Base-by-base conservation (phyloP, 164 flowering plant species). In the Amborella trichopoda region DNA sequence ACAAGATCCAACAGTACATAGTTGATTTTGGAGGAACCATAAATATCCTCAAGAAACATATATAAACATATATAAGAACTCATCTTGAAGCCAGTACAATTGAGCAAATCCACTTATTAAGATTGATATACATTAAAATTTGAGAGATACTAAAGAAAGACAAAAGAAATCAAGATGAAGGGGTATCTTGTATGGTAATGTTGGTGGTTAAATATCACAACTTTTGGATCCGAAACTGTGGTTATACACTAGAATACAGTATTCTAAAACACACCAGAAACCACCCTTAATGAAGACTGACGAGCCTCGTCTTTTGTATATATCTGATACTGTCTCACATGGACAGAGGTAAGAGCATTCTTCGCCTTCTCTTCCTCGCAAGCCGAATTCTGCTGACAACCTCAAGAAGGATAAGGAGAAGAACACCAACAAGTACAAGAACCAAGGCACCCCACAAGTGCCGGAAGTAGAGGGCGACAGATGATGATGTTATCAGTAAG, bases 281-380 rank as follows among this genome's bases (percentile, higher is more conserved):
- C 11, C 37, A 26, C 24, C 23, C 20, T 14, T 48, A 16, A 41
- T 26, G 9, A 40, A 40, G 11, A 21, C n/a, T 13, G 16, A 33
- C 3, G 34, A 27, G 12, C 5, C 32, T 21, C 42, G 28, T 30
- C 48, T 36, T 49, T n/a, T 5, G 46, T 25, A n/a, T 34, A 56
- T 43, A 27, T 41, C 41, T 41, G 40, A 3, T 30, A 20, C 19
- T 25, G 2, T 41, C 21, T 74, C 70, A 73, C 76, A 75, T 71
- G 39, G 81, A 74, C 55, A 76, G 48, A 4, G 77, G 77, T 52
- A 74, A 60, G 30, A 67, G 36, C 57, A 72, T 36, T 52, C 71
- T 64, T 63, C 74, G 58, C 36, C 72, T 78, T 67, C 66, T 76
- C 54, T 71, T 79, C 60, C 55, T 72, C n/a, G 63, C 49, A 28